phyloP scores from a whole-genome alignment of 106 monocot genomes.

The Dendrobium chrysotoxum region DNA sequence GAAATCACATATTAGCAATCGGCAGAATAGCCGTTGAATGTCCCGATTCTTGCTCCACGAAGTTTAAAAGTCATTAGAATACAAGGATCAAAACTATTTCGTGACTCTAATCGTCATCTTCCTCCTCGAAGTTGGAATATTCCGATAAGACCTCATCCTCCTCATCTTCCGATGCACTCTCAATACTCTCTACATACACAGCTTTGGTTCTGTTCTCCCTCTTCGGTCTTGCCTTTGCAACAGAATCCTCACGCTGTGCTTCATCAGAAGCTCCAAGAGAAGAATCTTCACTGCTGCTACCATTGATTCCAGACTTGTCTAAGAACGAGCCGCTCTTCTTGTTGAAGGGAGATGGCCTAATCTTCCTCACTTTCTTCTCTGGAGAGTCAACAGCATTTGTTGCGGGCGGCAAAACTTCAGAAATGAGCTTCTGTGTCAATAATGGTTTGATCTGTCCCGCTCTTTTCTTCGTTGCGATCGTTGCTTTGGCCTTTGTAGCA shows the following conservation, averaged over 20 bases:
- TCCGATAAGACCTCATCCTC: slow-evolving; percentile 22
- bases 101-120: slow-evolving; percentile 20
- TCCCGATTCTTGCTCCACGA: background rate
- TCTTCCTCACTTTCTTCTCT: slow-evolving; percentile 89
- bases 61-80: background rate
- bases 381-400: slow-evolving; percentile 36
- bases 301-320: background rate
- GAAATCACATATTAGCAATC: too few relatives aligned
- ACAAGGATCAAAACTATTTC: background rate
- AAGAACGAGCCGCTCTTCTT: slow-evolving; percentile 78
- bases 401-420: slow-evolving; percentile 36
- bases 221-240: slow-evolving; percentile 22
- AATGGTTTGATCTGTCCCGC: slow-evolving; percentile 17
- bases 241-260: slow-evolving; percentile 5
- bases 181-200: slow-evolving; percentile 16
- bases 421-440: slow-evolving; percentile 32
- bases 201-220: slow-evolving; percentile 22
- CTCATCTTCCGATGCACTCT: background rate
- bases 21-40: too few relatives aligned
- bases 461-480: slow-evolving; percentile 27
- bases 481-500: slow-evolving; percentile 13
- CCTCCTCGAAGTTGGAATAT: slow-evolving; percentile 42
- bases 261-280: slow-evolving; percentile 5
- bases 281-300: background rate
- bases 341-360: slow-evolving; percentile 81